phyloP scores from a whole-genome alignment of 306 rosid genomes.

The Pachyrhizus erosus region DNA sequence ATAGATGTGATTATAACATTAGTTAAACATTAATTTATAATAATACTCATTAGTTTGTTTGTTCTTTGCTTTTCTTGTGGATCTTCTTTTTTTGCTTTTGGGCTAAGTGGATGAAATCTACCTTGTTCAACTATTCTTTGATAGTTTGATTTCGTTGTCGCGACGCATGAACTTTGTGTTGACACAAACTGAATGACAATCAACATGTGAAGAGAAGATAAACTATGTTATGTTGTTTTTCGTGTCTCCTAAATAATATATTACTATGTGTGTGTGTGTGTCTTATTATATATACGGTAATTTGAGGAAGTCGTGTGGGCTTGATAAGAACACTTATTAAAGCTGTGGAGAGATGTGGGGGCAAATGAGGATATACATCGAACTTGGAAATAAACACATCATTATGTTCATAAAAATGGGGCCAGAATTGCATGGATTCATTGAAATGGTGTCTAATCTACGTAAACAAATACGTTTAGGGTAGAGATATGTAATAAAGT shows the following conservation, averaged over 20 bases:
- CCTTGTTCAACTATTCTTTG: neutral
- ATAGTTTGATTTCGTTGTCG: conserved; percentile 30
- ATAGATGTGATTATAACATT: neutral
- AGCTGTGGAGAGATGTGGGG: too few relatives aligned
- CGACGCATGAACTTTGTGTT: neutral
- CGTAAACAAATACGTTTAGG: neutral
- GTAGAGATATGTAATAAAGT: neutral
- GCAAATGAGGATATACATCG: neutral
- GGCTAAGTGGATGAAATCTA: conserved; percentile 1
- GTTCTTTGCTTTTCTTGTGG: conserved; percentile 10
- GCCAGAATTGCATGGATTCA: neutral
- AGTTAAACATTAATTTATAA: neutral
- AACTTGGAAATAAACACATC: neutral
- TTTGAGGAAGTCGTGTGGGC: too few relatives aligned
- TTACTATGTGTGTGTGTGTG: too few relatives aligned
- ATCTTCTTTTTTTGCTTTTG: neutral
- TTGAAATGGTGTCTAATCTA: neutral
- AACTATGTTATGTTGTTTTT: neutral
- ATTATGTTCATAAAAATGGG: neutral
- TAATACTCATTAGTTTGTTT: neutral
- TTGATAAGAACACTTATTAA: neutral
- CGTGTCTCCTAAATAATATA: conserved; percentile 14
- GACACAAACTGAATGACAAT: neutral
- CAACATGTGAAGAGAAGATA: neutral
- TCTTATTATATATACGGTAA: too few relatives aligned